Evolutionary conservation across 441 rosid species (phyloP).

Genomic region (Eutrema salsugineum): DNA sequence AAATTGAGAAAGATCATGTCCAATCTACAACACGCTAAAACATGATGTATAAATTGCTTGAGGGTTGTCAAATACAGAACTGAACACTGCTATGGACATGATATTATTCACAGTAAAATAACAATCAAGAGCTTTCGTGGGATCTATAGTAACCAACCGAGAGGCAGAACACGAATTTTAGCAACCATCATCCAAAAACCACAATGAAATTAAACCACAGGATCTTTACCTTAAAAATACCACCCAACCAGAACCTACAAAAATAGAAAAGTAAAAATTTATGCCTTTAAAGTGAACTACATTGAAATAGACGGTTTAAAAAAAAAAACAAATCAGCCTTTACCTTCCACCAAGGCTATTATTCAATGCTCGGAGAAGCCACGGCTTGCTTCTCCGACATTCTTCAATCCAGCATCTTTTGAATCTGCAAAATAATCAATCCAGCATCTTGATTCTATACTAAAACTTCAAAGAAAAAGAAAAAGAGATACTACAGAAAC

Average conservation of each 20-base stretch:
- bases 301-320: neutral
- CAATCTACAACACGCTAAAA: conserved; percentile 63
- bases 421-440: conserved; percentile 58
- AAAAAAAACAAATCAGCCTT: conserved; percentile 1
- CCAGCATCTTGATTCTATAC: neutral
- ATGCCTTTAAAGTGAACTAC: conserved; percentile 4
- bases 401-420: conserved; percentile 79
- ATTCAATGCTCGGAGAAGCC: conserved; percentile 81
- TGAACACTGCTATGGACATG: conserved; percentile 10
- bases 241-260: conserved; percentile 89
- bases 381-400: conserved; percentile 60
- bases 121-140: neutral
- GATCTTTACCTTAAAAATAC: conserved; percentile 72
- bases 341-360: conserved; percentile 84
- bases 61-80: conserved; percentile 21
- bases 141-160: neutral
- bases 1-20: conserved; percentile 82
- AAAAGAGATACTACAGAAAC: conserved; percentile 9
- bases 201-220: too few species aligned
- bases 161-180: neutral
- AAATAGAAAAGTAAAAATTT: neutral
- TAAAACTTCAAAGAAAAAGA: neutral
- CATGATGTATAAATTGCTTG: conserved; percentile 25
- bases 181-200: too few species aligned
- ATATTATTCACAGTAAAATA: neutral